Evolutionary conservation across 176 grass and related monocot species (phyloP).

Genomic region (Triticum turgidum): DNA sequence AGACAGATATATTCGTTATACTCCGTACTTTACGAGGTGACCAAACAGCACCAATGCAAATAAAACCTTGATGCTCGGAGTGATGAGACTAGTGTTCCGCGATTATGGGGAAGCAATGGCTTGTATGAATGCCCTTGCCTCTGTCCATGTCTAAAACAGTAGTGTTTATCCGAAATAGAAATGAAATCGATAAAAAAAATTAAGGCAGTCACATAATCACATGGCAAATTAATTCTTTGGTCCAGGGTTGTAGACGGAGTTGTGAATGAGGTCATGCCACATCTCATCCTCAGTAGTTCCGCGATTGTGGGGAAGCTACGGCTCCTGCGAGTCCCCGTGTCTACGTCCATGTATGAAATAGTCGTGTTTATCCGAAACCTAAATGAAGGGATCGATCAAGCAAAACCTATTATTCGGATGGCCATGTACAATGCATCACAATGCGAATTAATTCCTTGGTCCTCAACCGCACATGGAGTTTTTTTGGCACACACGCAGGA

Average conservation of each 20-base stretch:
- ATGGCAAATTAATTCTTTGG: neutral
- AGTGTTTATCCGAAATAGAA: too few species aligned
- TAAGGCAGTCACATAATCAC: neutral
- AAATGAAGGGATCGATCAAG: neutral
- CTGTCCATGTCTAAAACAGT: neutral
- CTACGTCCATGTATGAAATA: neutral
- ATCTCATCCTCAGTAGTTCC: neutral
- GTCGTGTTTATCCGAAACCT: neutral
- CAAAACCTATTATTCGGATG: neutral
- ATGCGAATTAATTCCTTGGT: neutral
- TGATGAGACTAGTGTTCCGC: neutral
- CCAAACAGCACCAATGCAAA: too few species aligned
- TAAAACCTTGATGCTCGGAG: neutral
- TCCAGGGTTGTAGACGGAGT: neutral
- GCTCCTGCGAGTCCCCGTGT: neutral
- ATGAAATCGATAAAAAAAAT: neutral
- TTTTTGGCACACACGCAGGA: neutral
- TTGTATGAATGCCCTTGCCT: neutral
- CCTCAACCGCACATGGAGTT: neutral
- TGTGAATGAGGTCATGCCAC: too few species aligned
- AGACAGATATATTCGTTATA: too few species aligned
- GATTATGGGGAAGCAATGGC: neutral
- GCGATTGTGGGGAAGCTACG: neutral
- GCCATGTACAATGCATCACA: neutral
- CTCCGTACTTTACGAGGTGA: too few species aligned